A percentile compares a stretch with the other conserved stretches of the same genome.
These are phyloP conservation scores for Vicia sativa DNA, from an alignment of 306 rosid species.

Conservation along the genomic window DNA sequence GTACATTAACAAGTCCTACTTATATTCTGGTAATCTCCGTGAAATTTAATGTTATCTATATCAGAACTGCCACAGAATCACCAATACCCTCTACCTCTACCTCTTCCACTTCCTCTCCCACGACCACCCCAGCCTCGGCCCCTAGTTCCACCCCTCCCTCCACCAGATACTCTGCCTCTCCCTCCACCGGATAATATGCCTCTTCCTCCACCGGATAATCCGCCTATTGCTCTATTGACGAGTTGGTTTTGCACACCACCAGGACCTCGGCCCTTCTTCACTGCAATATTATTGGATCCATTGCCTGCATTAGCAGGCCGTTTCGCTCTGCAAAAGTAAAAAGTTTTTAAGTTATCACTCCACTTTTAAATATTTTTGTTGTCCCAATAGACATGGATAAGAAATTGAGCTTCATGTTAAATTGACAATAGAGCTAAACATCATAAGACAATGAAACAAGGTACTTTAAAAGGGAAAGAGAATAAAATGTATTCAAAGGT, in stretches of 20 bases:
- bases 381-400: neutral
- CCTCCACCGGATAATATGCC: slow-evolving; percentile 66
- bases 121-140: slow-evolving; percentile 82
- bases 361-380: slow-evolving; percentile 21
- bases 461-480: neutral
- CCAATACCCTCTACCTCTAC: slow-evolving; percentile 63
- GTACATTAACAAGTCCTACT: slow-evolving; percentile 46
- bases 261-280: slow-evolving; percentile 79
- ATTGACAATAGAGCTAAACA: slow-evolving; percentile 32
- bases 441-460: neutral
- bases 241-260: slow-evolving; percentile 81
- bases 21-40: slow-evolving; percentile 32
- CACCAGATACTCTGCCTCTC: slow-evolving; percentile 70
- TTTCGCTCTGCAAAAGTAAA: slow-evolving; percentile 61
- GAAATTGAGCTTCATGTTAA: neutral
- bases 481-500: slow-evolving; percentile 23
- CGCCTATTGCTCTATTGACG: slow-evolving; percentile 85
- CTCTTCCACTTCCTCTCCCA: slow-evolving; percentile 63
- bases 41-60: slow-evolving; percentile 29
- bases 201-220: slow-evolving; percentile 74
- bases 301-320: slow-evolving; percentile 65
- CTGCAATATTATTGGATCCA: slow-evolving; percentile 57
- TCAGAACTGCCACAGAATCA: slow-evolving; percentile 37
- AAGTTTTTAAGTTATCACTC: neutral
- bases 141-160: slow-evolving; percentile 63